Conservation (phyloP, 768 basidiomycete species). For the Chalciporus pseudorubinellus region DNA sequence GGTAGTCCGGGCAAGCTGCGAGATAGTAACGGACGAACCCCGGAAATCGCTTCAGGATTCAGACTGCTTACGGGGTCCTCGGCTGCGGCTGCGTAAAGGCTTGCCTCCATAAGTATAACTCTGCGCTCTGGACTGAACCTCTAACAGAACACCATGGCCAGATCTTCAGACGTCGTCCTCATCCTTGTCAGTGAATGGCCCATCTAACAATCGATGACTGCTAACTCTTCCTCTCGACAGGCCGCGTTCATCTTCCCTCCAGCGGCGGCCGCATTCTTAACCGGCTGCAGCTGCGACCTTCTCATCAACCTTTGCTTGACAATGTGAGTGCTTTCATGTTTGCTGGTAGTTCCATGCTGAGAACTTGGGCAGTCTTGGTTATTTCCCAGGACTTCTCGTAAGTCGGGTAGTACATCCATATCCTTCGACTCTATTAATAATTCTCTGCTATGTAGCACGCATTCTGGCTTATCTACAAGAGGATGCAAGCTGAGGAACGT, state of each 20-base stretch:
- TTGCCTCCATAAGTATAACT: not conserved
- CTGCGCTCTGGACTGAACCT: not conserved
- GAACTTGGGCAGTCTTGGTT: slow-evolving; percentile 56
- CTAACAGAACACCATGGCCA: slow-evolving; percentile 41
- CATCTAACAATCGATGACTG: not conserved
- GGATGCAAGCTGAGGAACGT: slow-evolving; percentile 82
- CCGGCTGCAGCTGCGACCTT: slow-evolving; percentile 84
- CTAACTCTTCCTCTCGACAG: slow-evolving; percentile 34
- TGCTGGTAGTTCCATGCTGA: slow-evolving; percentile 2
- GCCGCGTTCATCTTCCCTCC: slow-evolving; percentile 81
- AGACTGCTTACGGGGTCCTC: slow-evolving; percentile 21
- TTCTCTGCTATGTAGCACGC: slow-evolving; percentile 58
- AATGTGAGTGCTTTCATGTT: slow-evolving; percentile 45
- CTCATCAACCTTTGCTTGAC: slow-evolving; percentile 83
- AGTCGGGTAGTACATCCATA: slow-evolving; percentile 12
- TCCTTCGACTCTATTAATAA: not conserved
- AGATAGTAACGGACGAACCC: slow-evolving; percentile 9
- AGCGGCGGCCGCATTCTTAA: slow-evolving; percentile 71
- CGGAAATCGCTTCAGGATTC: slow-evolving; percentile 9
- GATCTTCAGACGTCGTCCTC: slow-evolving; percentile 72
- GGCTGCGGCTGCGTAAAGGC: slow-evolving; percentile 17
- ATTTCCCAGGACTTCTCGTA: slow-evolving; percentile 63
- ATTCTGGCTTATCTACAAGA: slow-evolving; percentile 89
- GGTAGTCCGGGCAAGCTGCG: too few species aligned
- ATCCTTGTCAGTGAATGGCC: slow-evolving; percentile 55